These are phyloP conservation scores for Neonothopanus nambi DNA, from an alignment of 1,284 basidiomycete genomes.

Conservation along the genomic window DNA sequence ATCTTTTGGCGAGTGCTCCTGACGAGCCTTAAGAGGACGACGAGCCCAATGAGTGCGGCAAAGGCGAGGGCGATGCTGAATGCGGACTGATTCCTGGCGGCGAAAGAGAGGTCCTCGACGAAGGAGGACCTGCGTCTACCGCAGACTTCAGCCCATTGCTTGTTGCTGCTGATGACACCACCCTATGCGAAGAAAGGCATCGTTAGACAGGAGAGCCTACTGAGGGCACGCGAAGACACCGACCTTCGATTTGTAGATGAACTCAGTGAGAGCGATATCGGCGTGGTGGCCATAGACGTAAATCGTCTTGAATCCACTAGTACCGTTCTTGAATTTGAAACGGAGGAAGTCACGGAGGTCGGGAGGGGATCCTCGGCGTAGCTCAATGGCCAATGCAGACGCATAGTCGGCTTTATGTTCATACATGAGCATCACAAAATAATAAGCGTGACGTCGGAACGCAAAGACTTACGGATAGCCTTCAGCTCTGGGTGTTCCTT, in stretches of 20 bases:
- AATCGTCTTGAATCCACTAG: slow-evolving; percentile 59
- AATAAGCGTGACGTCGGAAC: background rate
- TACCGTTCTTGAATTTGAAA: slow-evolving; percentile 86
- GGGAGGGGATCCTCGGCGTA: slow-evolving; percentile 71
- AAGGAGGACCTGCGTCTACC: slow-evolving; percentile 19
- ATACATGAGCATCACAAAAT: background rate
- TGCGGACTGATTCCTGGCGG: slow-evolving; percentile 35
- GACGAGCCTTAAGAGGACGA: slow-evolving; percentile 35
- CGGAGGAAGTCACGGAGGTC: slow-evolving; percentile 77
- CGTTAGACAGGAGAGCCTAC: background rate
- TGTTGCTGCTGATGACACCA: slow-evolving; percentile 67
- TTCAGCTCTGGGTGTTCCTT: slow-evolving; percentile 57
- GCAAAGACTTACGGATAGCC: slow-evolving; percentile 57
- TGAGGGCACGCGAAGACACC: slow-evolving; percentile 14
- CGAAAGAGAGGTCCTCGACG: slow-evolving; percentile 29
- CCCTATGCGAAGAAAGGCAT: slow-evolving; percentile 38
- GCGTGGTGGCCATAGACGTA: slow-evolving; percentile 69
- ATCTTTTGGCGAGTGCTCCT: slow-evolving; percentile 6
- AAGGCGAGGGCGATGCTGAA: slow-evolving; percentile 47
- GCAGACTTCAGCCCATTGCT: slow-evolving; percentile 66
- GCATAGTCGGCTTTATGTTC: slow-evolving; percentile 73
- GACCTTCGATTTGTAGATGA: slow-evolving; percentile 76
- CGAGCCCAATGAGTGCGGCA: slow-evolving; percentile 44
- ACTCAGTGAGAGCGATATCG: slow-evolving; percentile 75
- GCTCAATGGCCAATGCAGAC: slow-evolving; percentile 77